A percentile compares a stretch with the other conserved stretches of the same genome.
These are phyloP conservation scores for Beta corolliflora DNA, from an alignment of 179 eudicot genomes.

Conservation along the genomic window DNA sequence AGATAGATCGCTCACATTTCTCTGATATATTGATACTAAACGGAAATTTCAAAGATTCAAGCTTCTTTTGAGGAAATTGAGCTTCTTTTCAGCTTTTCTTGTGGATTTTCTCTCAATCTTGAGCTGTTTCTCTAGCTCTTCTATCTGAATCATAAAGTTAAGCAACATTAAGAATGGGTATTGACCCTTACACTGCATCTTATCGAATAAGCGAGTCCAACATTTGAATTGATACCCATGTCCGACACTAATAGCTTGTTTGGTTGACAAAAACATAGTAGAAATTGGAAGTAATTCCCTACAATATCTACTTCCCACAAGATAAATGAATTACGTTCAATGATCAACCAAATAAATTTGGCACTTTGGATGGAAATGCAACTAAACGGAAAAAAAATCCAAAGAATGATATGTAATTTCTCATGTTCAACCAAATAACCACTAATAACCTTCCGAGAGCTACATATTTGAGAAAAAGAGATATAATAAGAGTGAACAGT, in stretches of 20 bases:
- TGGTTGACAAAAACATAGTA: too few species aligned
- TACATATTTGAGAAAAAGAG: background rate
- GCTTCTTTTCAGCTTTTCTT: constrained; percentile 66
- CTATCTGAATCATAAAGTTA: constrained; percentile 39
- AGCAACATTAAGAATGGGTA: background rate
- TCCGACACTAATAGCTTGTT: background rate
- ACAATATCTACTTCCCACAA: too few species aligned
- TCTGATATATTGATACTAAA: constrained; percentile 22
- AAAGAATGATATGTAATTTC: too few species aligned
- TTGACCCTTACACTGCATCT: background rate
- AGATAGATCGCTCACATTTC: constrained; percentile 34
- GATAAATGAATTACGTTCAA: too few species aligned
- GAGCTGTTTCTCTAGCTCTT: constrained; percentile 56
- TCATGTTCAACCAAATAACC: too few species aligned
- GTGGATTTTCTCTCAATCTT: constrained; percentile 56
- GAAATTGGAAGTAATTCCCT: too few species aligned
- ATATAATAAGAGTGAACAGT: background rate
- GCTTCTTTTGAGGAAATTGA: constrained; percentile 54
- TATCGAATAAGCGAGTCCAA: background rate
- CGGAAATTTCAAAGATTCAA: constrained; percentile 48
- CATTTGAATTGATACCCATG: too few species aligned
- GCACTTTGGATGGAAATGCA: too few species aligned
- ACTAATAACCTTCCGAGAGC: too few species aligned
- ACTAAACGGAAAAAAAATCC: too few species aligned
- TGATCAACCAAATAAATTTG: too few species aligned